phyloP scores from a whole-genome alignment of 2,329 filamentous ascomycete species.

The Ilyonectria robusta region DNA sequence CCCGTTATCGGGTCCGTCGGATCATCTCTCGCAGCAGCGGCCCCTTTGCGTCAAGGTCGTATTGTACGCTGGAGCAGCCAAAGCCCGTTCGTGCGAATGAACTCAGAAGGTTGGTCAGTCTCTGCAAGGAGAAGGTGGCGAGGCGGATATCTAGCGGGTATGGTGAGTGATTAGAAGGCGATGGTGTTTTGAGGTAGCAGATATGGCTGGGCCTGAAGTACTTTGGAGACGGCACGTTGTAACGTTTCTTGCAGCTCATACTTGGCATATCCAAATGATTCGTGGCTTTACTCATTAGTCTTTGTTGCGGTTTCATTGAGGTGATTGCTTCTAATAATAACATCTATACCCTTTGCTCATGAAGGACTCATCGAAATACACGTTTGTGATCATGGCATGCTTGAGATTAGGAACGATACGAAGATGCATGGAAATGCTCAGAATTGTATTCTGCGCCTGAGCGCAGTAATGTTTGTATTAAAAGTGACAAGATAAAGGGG shows the following conservation, averaged over 20 bases:
- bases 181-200: not conserved
- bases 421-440: conserved; percentile 15
- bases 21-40: conserved; percentile 39
- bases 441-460: conserved; percentile 20
- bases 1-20: conserved; percentile 24
- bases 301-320: not conserved
- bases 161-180: conserved; percentile 32
- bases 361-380: not conserved
- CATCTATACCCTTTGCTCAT: not conserved
- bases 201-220: conserved; percentile 17
- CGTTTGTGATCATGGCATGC: too few relatives aligned
- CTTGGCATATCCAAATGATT: conserved; percentile 30
- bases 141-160: conserved; percentile 40
- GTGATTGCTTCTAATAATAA: not conserved
- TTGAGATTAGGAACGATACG: too few relatives aligned
- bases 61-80: conserved; percentile 51
- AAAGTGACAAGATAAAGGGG: conserved; percentile 1
- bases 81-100: conserved; percentile 50
- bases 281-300: not conserved
- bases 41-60: conserved; percentile 45
- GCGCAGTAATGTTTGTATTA: conserved; percentile 31
- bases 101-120: conserved; percentile 48
- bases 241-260: conserved; percentile 32
- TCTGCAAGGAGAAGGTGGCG: conserved; percentile 46
- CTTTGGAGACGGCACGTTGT: conserved; percentile 23